Evolutionary conservation across 2,329 filamentous ascomycete species (phyloP), one percentile per base, ranked within the genome.

Genomic region (Fusarium xyrophilum): DNA sequence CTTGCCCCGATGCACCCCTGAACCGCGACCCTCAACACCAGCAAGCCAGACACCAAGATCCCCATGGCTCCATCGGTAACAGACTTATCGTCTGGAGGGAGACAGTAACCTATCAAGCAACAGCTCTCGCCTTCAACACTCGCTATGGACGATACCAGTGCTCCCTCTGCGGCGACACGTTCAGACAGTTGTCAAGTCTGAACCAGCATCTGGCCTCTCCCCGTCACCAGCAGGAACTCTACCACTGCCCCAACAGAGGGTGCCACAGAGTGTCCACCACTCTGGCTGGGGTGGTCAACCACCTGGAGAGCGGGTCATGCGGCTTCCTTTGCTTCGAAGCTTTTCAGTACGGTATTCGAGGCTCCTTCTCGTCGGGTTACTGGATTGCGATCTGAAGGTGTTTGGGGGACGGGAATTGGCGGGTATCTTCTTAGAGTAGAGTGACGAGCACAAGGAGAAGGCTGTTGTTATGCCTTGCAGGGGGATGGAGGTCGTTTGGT

Each of bases 201-300:
- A 84, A 85, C 48, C 77, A 82, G 55, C 87, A 91, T 67, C 73
- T 90, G 3, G 81, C 80, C 39, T 89, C 87, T 1, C 78, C 83
- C 0, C 75, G 50, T 13, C 74, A 83, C 56, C 77, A 79, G 50
- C 72, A 80, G 48, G 58, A 68, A 0, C 63, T 82, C 12, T 83
- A 83, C 48, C 79, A 81, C 58, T 84, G 81, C 47, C 80, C 79
- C 0, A 78, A 80, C 7, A 46, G 33, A 2, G 7, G 6, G 15
- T 83, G 81, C 57, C 27, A 59, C 2, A 67, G 44, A 17, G 76
- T 83, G 14, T 83, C 82, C 59, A 80, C 71, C 50, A 79, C 74
- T 3, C 64, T 84, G 9, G 80, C 79, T 3, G 77, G 67, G 2
- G 60, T 81, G 9, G 75, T 82, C 63, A 82, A 81, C 57, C 81